These are phyloP conservation scores for Clarireedia hainanense DNA, from an alignment of 2,329 filamentous ascomycete species.

Conservation along the genomic window DNA sequence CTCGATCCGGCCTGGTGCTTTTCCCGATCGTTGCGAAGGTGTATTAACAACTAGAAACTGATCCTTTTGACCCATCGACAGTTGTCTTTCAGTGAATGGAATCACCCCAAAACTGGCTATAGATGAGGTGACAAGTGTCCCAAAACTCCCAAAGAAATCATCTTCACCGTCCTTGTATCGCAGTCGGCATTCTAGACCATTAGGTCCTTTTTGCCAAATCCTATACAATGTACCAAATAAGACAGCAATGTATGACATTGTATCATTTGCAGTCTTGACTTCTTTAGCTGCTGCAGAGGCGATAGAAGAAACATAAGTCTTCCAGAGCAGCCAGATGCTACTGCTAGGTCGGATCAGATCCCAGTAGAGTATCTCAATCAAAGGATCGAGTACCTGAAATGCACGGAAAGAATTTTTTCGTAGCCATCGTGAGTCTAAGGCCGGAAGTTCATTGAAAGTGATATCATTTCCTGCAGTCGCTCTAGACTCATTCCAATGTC, in stretches of 20 bases:
- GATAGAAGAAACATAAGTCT: conserved; percentile 52
- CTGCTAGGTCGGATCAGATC: conserved; percentile 57
- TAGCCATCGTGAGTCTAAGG: conserved; percentile 81
- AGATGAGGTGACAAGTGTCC: conserved; percentile 42
- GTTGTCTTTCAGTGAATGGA: conserved; percentile 55
- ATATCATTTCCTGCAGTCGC: conserved; percentile 48
- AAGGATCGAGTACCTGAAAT: conserved; percentile 51
- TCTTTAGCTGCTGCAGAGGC: conserved; percentile 71
- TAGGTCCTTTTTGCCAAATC: conserved; percentile 55
- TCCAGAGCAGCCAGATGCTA: conserved; percentile 47
- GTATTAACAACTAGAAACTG: conserved; percentile 56
- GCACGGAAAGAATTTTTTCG: conserved; percentile 61
- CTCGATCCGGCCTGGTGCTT: conserved; percentile 41
- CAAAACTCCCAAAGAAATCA: conserved; percentile 48
- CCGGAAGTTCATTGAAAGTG: conserved; percentile 65
- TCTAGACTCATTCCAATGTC: conserved; percentile 68
- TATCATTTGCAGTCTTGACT: conserved; percentile 79
- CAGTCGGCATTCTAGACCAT: conserved; percentile 17
- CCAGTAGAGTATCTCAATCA: conserved; percentile 53
- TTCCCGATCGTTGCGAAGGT: conserved; percentile 49
- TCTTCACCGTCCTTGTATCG: conserved; percentile 15
- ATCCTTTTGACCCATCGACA: conserved; percentile 43
- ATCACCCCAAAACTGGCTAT: conserved; percentile 46
- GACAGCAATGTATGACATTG: conserved; percentile 68
- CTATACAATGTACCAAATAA: conserved; percentile 61